Evolutionary conservation across 768 basidiomycete species (phyloP).

Genomic region (Pisolithus sp.): DNA sequence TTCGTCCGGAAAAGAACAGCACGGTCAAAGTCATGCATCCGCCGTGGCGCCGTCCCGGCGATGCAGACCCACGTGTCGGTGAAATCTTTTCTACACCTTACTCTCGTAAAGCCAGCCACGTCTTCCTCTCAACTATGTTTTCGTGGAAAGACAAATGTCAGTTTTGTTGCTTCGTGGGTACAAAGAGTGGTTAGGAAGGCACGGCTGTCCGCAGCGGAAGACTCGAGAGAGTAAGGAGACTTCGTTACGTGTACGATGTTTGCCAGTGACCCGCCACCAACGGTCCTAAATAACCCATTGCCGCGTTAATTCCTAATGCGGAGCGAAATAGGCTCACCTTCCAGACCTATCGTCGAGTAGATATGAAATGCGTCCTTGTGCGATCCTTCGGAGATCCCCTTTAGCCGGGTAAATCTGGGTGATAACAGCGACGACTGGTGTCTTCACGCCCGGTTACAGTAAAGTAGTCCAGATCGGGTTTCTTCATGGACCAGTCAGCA

Average conservation of each 20-base stretch:
- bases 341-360: not conserved
- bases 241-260: not conserved
- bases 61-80: not conserved
- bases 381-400: not conserved
- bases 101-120: not conserved
- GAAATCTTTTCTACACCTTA: not conserved
- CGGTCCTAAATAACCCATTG: not conserved
- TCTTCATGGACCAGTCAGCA: not conserved
- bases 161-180: not conserved
- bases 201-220: not conserved
- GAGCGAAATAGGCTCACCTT: not conserved
- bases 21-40: not conserved
- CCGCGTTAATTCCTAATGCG: not conserved
- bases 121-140: not conserved
- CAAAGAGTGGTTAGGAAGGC: not conserved
- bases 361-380: not conserved
- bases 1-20: not conserved
- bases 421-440: not conserved
- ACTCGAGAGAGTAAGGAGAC: not conserved
- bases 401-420: not conserved
- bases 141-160: not conserved
- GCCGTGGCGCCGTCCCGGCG: not conserved
- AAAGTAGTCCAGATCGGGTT: not conserved
- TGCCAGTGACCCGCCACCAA: not conserved
- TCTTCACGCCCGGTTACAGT: not conserved